Evolutionary conservation across 2,329 filamentous ascomycete genomes (phyloP).

Genomic region (Neopestalotiopsis sp.): DNA sequence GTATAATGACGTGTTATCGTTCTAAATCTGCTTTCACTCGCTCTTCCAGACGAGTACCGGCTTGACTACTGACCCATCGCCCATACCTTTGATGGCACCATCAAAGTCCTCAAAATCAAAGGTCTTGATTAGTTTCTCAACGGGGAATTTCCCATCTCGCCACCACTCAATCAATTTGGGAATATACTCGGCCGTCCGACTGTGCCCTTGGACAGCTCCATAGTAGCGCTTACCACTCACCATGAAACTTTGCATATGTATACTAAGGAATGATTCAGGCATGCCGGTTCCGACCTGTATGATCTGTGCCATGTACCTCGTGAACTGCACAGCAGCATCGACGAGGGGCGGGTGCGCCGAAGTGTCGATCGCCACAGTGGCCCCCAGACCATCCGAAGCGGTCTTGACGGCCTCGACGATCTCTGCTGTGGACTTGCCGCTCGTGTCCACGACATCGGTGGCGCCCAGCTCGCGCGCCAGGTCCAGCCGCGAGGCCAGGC

Average conservation of each 20-base stretch:
- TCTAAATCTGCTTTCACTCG: not conserved
- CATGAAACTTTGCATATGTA: slow-evolving; percentile 53
- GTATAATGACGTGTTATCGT: not conserved
- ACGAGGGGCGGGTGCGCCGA: slow-evolving; percentile 49
- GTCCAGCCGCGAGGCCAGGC: slow-evolving; percentile 72
- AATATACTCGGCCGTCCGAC: slow-evolving; percentile 47
- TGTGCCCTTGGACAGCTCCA: slow-evolving; percentile 39
- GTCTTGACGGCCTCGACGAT: slow-evolving; percentile 52
- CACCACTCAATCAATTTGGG: slow-evolving; percentile 32
- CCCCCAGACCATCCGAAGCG: slow-evolving; percentile 53
- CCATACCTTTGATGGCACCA: slow-evolving; percentile 24
- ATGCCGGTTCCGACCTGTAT: slow-evolving; percentile 56
- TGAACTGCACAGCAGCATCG: slow-evolving; percentile 46
- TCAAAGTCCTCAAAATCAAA: slow-evolving; percentile 25
- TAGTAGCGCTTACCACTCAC: slow-evolving; percentile 52
- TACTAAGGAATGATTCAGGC: slow-evolving; percentile 44
- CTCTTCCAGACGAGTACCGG: slow-evolving; percentile 26
- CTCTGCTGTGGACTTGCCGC: slow-evolving; percentile 39
- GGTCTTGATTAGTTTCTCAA: slow-evolving; percentile 26
- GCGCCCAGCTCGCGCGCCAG: slow-evolving; percentile 71
- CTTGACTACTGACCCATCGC: slow-evolving; percentile 26
- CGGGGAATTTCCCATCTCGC: slow-evolving; percentile 26
- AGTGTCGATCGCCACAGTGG: slow-evolving; percentile 54
- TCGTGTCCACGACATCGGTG: slow-evolving; percentile 42
- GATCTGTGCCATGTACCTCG: slow-evolving; percentile 51